Percentiles rank a stretch among this genome's conserved stretches.
These are phyloP conservation scores for Trypanosoma congolense DNA, from an alignment of 208 protist genomes.

Conservation along the genomic window DNA sequence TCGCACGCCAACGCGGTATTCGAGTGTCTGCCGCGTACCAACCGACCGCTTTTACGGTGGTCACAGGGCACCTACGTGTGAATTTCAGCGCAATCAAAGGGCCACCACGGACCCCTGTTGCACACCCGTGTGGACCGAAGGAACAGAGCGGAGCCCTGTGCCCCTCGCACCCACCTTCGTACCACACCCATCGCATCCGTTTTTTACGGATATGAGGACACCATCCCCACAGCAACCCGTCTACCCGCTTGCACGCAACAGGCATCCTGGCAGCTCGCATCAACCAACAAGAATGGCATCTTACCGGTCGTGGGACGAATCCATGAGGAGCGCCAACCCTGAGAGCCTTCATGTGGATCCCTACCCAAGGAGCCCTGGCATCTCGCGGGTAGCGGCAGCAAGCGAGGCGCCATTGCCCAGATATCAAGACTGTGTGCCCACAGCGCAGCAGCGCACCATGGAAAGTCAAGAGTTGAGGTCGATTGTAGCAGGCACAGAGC, in stretches of 20 bases:
- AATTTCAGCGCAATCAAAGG: not conserved
- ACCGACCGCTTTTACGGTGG: constrained; percentile 39
- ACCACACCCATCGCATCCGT: too few relatives aligned
- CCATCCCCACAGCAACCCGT: not conserved
- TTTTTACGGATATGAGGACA: not conserved
- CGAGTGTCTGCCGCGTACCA: constrained; percentile 46
- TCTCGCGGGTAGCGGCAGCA: not conserved
- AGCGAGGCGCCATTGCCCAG: not conserved
- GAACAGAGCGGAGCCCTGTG: too few relatives aligned
- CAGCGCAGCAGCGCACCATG: not conserved
- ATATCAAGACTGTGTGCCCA: not conserved
- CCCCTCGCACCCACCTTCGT: too few relatives aligned
- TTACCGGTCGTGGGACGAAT: not conserved
- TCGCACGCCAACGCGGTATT: constrained; percentile 39
- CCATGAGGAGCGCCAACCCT: not conserved
- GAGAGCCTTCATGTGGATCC: not conserved
- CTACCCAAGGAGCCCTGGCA: not conserved
- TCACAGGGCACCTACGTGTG: not conserved
- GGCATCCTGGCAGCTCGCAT: not conserved
- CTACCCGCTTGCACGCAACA: not conserved
- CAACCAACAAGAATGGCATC: not conserved
- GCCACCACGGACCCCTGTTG: not conserved
- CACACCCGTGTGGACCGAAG: not conserved
- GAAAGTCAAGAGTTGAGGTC: not conserved
- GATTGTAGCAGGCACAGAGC: constrained; percentile 61